A percentile compares a stretch with the other conserved stretches of the same genome.
phyloP scores from a whole-genome alignment of 1,284 basidiomycete genomes.

The Microstroma glucosiphilum region DNA sequence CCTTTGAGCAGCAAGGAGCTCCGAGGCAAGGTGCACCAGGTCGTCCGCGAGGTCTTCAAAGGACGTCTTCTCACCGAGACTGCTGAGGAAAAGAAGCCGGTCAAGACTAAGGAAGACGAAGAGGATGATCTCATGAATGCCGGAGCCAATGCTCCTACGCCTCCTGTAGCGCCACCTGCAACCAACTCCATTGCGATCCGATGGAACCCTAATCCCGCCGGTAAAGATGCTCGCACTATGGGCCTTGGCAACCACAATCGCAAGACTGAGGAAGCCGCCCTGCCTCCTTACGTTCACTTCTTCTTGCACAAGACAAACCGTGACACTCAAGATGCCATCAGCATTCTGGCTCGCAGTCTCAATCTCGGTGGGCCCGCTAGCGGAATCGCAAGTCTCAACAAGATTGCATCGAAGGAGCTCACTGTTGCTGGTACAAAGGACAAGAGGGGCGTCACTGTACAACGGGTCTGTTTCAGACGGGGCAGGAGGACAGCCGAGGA shows the following conservation, averaged over 20 bases:
- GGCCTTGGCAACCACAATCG: not conserved
- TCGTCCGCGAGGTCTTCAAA: conserved; percentile 70
- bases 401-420: conserved; percentile 62
- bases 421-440: conserved; percentile 95
- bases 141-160: not conserved
- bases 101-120: conserved; percentile 16
- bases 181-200: conserved; percentile 12
- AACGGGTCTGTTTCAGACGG: conserved; percentile 78
- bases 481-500: conserved; percentile 72
- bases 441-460: conserved; percentile 91
- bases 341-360: conserved; percentile 61
- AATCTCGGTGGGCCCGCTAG: conserved; percentile 17
- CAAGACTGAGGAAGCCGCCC: not conserved
- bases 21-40: conserved; percentile 74
- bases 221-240: conserved; percentile 6
- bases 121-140: conserved; percentile 21
- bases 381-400: conserved; percentile 39
- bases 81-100: conserved; percentile 53
- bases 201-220: conserved; percentile 1
- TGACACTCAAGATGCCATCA: conserved; percentile 89
- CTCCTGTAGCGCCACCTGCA: not conserved
- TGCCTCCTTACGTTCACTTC: conserved; percentile 81
- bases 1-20: conserved; percentile 73
- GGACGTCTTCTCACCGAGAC: conserved; percentile 79
- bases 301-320: conserved; percentile 95